Evolutionary conservation across 805 yeast genomes (phyloP).

Genomic region (Myxozyma geophila): DNA sequence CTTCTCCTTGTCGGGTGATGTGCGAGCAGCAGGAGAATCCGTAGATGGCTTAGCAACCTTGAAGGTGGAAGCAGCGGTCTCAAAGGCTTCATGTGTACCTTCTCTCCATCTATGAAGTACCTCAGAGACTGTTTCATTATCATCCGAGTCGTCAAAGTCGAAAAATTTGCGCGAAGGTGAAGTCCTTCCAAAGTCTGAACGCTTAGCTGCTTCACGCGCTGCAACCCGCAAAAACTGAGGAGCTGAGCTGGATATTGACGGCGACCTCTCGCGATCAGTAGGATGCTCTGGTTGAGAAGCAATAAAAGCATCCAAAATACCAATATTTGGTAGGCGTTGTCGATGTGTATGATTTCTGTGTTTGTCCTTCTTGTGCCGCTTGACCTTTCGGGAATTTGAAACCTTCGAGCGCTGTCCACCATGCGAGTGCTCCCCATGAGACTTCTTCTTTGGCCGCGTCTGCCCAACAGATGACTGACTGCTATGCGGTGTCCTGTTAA

Average conservation of each 20-base stretch:
- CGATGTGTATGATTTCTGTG: not conserved
- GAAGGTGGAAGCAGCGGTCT: slow-evolving; percentile 23
- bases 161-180: slow-evolving; percentile 26
- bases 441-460: not conserved
- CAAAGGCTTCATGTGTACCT: slow-evolving; percentile 36
- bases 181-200: slow-evolving; percentile 24
- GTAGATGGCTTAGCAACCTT: not conserved
- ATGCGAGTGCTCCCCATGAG: not conserved
- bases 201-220: slow-evolving; percentile 28
- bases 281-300: slow-evolving; percentile 1
- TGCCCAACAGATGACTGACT: slow-evolving; percentile 14
- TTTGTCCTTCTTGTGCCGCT: slow-evolving; percentile 1
- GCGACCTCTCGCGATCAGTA: not conserved
- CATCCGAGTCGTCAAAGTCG: slow-evolving; percentile 33
- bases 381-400: not conserved
- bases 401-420: slow-evolving; percentile 1
- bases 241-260: slow-evolving; percentile 1
- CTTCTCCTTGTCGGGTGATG: not conserved
- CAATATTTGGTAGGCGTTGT: slow-evolving; percentile 16
- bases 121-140: slow-evolving; percentile 22
- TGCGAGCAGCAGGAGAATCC: not conserved
- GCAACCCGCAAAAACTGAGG: slow-evolving; percentile 34
- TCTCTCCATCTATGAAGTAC: slow-evolving; percentile 33
- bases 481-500: slow-evolving; percentile 12
- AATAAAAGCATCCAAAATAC: slow-evolving; percentile 33